Evolutionary conservation across 139 green algal species (phyloP), one percentile per base, ranked within the genome.

Genomic region (Mychonastes homosphaera): DNA sequence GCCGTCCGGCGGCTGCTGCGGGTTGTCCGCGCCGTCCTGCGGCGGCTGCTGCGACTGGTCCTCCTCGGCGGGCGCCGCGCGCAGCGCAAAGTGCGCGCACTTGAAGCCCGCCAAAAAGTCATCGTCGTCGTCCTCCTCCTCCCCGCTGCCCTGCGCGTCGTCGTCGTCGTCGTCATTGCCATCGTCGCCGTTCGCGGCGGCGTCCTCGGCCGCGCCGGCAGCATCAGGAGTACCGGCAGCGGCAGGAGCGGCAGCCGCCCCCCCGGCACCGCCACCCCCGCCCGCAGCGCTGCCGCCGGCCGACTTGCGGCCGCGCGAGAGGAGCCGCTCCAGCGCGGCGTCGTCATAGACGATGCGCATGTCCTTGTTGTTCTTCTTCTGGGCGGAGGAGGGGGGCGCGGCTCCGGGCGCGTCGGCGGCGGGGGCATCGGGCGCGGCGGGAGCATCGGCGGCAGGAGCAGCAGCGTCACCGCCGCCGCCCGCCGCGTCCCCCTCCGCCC

Each of bases 301-400:
- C 12, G 36, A 13, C 13, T 10, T 44, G 36, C 36, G 10, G 36
- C 36, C 10, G 12, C 36, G 16, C 47, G 35, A 58, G 48, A 92
- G 72, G 63, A 92, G 70, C 7, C 68, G 54, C 1, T 84, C 73
- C 15, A 95, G 63, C 6, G 82, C 82, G 0, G 70, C 77, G 35
- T 87, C 75, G 53, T 92, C 84, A 28, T 80, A 94, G 43, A 87
- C 71, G 40, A 94, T 94, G 34, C 59, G 45, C 35, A 66, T 62
- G 13, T 38, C 48, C 18, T 43, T 23, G 30, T 54, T 28, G 43
- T n/a, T n/a, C n/a, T n/a, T n/a, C n/a, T n/a, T n/a, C n/a, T n/a
- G n/a, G n/a, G n/a, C n/a, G n/a, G n/a, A n/a, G n/a, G n/a, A n/a
- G n/a, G 16, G 32, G 6, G 40, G 43, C 5, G 40, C 18, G 28